Conservation (phyloP, 257 asterid species). For the Capsicum baccatum region DNA sequence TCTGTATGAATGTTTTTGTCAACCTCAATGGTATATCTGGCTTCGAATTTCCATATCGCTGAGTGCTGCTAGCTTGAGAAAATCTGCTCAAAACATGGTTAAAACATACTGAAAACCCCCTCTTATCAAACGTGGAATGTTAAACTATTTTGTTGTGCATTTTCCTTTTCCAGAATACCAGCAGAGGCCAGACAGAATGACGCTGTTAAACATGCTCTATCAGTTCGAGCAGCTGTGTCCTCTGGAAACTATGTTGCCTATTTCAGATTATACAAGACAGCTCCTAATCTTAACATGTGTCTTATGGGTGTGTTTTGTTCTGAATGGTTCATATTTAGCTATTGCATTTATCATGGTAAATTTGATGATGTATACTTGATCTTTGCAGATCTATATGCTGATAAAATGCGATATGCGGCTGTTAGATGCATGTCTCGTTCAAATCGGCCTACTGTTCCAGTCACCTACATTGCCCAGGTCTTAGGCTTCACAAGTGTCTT, state of each 20-base stretch:
- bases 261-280: conserved; percentile 83
- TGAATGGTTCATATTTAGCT: conserved; percentile 5
- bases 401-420: conserved; percentile 97
- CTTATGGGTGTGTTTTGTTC: conserved; percentile 72
- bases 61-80: conserved; percentile 20
- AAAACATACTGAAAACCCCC: neutral
- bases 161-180: conserved; percentile 64
- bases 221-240: conserved; percentile 91
- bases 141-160: conserved; percentile 26
- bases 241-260: conserved; percentile 87
- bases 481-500: conserved; percentile 65
- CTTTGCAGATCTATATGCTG: conserved; percentile 87
- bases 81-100: conserved; percentile 16
- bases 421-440: conserved; percentile 89
- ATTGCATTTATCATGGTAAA: neutral
- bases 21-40: neutral
- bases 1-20: neutral
- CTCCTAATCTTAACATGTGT: conserved; percentile 79
- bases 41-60: neutral
- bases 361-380: conserved; percentile 14
- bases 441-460: conserved; percentile 94
- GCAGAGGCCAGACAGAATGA: conserved; percentile 63
- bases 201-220: conserved; percentile 88
- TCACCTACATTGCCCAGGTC: conserved; percentile 75
- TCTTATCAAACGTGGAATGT: conserved; percentile 1